Conservation (phyloP, 176 grass and related monocot species). For the Cocos nucifera region DNA sequence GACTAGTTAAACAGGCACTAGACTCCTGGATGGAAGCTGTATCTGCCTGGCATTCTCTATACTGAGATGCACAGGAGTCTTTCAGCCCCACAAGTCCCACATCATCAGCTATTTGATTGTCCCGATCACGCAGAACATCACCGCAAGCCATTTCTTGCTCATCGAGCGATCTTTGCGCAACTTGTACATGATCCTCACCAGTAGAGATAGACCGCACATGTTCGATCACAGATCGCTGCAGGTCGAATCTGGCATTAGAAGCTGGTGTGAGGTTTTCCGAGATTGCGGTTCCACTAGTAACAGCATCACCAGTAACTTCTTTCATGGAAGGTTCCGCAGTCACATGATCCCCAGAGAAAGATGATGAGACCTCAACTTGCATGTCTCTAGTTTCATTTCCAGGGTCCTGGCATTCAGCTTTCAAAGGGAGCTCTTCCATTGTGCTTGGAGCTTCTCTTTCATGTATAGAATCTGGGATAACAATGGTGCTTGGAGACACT, state of each 20-base stretch:
- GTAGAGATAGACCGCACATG: background rate
- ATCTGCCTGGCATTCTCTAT: background rate
- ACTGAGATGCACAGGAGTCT: background rate
- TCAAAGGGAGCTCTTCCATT: slow-evolving; percentile 3
- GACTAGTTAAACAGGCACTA: slow-evolving; percentile 8
- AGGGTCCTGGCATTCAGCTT: background rate
- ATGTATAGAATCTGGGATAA: background rate
- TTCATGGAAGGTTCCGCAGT: background rate
- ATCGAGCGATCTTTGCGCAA: slow-evolving; percentile 23
- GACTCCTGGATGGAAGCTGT: background rate
- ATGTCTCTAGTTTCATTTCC: slow-evolving; percentile 1
- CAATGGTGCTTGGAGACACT: background rate
- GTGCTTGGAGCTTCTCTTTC: slow-evolving; percentile 14
- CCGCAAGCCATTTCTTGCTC: slow-evolving; percentile 21
- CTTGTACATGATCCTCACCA: slow-evolving; percentile 16
- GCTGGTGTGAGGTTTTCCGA: slow-evolving; percentile 14
- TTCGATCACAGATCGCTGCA: background rate
- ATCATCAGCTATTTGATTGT: background rate
- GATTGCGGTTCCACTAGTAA: background rate
- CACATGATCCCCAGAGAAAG: slow-evolving; percentile 23
- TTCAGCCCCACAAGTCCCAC: background rate
- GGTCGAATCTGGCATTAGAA: background rate
- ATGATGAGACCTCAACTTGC: slow-evolving; percentile 9
- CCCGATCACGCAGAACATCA: slow-evolving; percentile 6
- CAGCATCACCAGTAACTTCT: background rate